Base-by-base conservation (phyloP, 2,329 filamentous ascomycete species). In the Penicillium corylophilum region DNA sequence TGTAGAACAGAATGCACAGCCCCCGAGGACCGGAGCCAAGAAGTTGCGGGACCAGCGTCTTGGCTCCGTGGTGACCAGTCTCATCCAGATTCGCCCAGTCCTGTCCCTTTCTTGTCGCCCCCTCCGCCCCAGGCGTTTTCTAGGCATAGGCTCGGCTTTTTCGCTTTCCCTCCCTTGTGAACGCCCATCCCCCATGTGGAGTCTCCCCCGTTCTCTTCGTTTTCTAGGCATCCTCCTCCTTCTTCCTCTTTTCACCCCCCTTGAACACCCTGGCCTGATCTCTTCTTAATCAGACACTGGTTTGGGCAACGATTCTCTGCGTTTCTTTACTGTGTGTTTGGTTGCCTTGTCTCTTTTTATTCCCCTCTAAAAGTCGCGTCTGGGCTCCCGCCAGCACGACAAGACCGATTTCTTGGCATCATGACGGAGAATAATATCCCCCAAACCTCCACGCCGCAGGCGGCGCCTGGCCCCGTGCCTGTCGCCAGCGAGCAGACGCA, bases 361-460 rank as follows among this genome's bases (percentile, higher is more conserved):
- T 57, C 45, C 46, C 51, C 6, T 12, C 39, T 46, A 48, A 39
- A 38, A 31, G 43, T 50, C 36, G 53, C 51, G 56, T 51, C 59
- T 63, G 51, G 57, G 49, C 53, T 62, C 65, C 67, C 65, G 64
- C 68, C 61, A 59, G 54, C 56, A 59, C 57, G 62, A 67, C 64
- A 65, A 70, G 62, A 66, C 56, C 62, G 47, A 62, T 66, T 64
- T 70, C 69, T 71, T 74, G 70, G 70, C 71, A 67, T 46, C 51
- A 73, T 73, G 69, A 63, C 70, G 58, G 71, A 74, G 53, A 64
- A 66, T 55, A 70, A 67, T 59, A 65, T 64, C 56, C 59, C 55
- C 62, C 63, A 53, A 56, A 49, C 59, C 23, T 52, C 64, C 53
- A 53, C 65, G 18, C 51, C 65, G 33, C 60, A 66, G 45, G 51